These are phyloP conservation scores for Boletus fagicola DNA, from an alignment of 768 basidiomycete genomes.

Conservation along the genomic window DNA sequence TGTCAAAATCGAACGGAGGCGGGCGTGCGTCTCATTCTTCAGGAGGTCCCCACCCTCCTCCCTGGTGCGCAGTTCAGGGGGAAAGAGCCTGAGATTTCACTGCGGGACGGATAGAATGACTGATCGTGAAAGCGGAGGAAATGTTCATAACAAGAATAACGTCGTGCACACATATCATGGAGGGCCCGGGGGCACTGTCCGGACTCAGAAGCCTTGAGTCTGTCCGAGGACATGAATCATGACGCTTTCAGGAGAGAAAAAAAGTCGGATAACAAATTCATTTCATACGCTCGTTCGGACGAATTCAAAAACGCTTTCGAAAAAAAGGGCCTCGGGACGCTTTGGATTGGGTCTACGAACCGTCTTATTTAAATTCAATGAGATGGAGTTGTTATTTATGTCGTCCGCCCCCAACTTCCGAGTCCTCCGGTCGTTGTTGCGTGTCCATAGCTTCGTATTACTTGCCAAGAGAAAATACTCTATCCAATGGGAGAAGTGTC, in stretches of 20 bases:
- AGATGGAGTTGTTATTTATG: neutral
- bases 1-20: neutral
- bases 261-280: neutral
- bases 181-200: neutral
- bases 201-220: neutral
- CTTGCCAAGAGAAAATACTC: neutral
- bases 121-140: neutral
- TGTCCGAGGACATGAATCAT: slow-evolving; percentile 2
- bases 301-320: neutral
- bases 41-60: neutral
- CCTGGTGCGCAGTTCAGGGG: neutral
- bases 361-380: neutral
- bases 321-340: neutral
- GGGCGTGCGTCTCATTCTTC: neutral
- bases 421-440: neutral
- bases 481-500: neutral
- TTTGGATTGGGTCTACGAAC: neutral
- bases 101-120: neutral
- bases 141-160: neutral
- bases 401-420: neutral
- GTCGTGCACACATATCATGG: neutral
- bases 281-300: neutral
- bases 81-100: neutral
- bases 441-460: neutral
- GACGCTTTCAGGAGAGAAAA: neutral